Conservation (phyloP, 78 protist genomes). For the Pigoraptor vietnamica region DNA sequence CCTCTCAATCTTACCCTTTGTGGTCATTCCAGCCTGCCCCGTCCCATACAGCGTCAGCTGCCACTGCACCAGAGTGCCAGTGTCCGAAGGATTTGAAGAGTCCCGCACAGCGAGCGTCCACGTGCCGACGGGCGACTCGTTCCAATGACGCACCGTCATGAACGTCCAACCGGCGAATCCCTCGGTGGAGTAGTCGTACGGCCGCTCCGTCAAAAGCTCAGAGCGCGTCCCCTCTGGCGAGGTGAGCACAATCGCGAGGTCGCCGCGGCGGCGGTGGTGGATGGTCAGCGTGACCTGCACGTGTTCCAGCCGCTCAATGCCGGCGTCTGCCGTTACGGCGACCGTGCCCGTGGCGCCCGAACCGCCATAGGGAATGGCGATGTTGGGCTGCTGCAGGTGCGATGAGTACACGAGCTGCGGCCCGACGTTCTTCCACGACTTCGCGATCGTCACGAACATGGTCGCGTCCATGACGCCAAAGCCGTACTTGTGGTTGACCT, state of each 20-base stretch:
- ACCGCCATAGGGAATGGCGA: not conserved
- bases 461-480: constrained; percentile 25
- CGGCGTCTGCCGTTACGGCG: not conserved
- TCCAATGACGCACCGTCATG: constrained; percentile 23
- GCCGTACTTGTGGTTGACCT: not conserved
- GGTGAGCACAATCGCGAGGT: not conserved
- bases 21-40: not conserved
- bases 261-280: not conserved
- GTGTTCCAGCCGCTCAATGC: not conserved
- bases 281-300: not conserved
- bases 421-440: not conserved
- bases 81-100: not conserved
- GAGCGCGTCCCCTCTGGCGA: constrained; percentile 17
- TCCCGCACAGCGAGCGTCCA: constrained; percentile 2
- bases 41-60: not conserved
- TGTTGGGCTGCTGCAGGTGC: not conserved
- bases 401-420: not conserved
- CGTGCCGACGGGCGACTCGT: constrained; percentile 6
- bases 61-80: not conserved
- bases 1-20: not conserved
- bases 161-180: constrained; percentile 21
- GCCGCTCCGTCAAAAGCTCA: constrained; percentile 4
- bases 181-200: not conserved
- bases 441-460: not conserved
- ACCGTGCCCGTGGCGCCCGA: not conserved